phyloP scores from a whole-genome alignment of 768 basidiomycete species.

The Holtermannia corniformis region DNA sequence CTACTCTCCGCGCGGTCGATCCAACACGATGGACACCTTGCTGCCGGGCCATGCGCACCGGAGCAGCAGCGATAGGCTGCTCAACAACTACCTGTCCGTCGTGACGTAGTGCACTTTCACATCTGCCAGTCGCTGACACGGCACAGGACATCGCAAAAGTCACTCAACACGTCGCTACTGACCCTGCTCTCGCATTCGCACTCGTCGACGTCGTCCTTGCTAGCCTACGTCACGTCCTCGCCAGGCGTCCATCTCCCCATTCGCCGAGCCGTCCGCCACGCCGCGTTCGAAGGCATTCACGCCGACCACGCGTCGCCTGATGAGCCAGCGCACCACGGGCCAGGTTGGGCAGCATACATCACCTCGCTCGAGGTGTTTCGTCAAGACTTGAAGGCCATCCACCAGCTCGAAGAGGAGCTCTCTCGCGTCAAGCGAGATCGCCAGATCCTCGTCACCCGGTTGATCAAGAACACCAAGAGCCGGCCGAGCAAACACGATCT shows the following conservation, averaged over 20 bases:
- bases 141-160: slow-evolving; percentile 35
- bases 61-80: slow-evolving; percentile 36
- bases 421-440: slow-evolving; percentile 37
- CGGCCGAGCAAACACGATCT: slow-evolving; percentile 37
- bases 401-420: slow-evolving; percentile 39
- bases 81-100: slow-evolving; percentile 40
- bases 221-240: slow-evolving; percentile 41
- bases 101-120: neutral
- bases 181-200: slow-evolving; percentile 41
- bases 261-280: slow-evolving; percentile 37
- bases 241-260: slow-evolving; percentile 36
- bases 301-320: slow-evolving; percentile 13
- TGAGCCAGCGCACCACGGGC: slow-evolving; percentile 11
- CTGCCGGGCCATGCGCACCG: slow-evolving; percentile 37
- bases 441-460: slow-evolving; percentile 37
- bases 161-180: slow-evolving; percentile 33
- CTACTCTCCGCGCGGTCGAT: too few species aligned
- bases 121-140: neutral
- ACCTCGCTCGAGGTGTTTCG: slow-evolving; percentile 35
- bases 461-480: slow-evolving; percentile 40
- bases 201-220: slow-evolving; percentile 39
- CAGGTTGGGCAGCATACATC: slow-evolving; percentile 38
- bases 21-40: slow-evolving; percentile 32
- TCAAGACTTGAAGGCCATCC: slow-evolving; percentile 40
- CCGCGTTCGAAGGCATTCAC: slow-evolving; percentile 39